Evolutionary conservation across 371 early-diverging fungal genomes (phyloP), one percentile per base, ranked within the genome.

Genomic region (Saksenaea vasiformis): DNA sequence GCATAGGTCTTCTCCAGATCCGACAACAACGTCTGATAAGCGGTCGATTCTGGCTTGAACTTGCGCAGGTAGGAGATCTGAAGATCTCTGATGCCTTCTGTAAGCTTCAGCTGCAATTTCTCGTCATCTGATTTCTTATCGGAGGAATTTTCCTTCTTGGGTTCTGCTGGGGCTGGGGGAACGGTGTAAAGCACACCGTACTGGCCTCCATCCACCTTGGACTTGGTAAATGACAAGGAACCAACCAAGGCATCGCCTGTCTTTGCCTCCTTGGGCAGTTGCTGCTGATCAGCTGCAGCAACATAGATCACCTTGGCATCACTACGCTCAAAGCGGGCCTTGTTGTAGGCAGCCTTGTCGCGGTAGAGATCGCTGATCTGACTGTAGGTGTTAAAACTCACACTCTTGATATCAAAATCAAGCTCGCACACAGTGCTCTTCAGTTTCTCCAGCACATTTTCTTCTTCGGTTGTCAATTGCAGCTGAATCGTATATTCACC

Each of bases 401-500:
- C 77, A 1, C 82, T 63, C 71, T 90, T 86, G 36, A 93, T 68
- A 36, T 71, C 74, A 43, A 80, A 68, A 71, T 96, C 94, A 19
- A 94, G 68, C 35, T 90, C 69, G 38, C 87, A 78, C 7, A 90
- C 74, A 35, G 84, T 69, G 51, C 73, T 74, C 63, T 87, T 87
- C 19, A 94, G 76, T 55, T 89, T 88, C 22, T 93, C 93, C 36
- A 97, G 79, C 1, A 85, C 74, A 55, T 82, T 83, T 37, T 91
- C 78, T 14, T 79, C 77, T 59, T 87, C 83, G 13, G 91, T 89
- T 19, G 89, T 83, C 19, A 97, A 65, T 71, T 93, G 95, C 53
- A 88, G 89, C 53, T 87, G 88, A 44, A 94, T 76, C 5, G 85
- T 85, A 70, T 96, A 96, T 36, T 92, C 95, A 14, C 97, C 97